A percentile compares a stretch with the other conserved stretches of the same genome.
Conservation (phyloP, 805 yeast genomes). For the Wickerhamiella azymoides region DNA sequence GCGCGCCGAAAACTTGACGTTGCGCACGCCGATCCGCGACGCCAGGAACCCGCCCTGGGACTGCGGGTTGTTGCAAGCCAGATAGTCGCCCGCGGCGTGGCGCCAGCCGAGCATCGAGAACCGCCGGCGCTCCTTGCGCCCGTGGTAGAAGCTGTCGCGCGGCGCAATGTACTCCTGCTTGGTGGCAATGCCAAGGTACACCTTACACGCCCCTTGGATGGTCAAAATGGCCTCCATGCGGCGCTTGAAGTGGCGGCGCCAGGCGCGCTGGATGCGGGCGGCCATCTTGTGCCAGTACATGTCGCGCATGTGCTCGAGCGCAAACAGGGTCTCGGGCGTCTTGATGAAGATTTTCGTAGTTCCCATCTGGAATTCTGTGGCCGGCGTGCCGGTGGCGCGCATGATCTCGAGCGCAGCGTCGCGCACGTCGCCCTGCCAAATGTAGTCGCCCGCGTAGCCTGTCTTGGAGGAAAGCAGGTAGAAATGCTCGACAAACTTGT, state of each 20-base stretch:
- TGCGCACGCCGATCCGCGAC: constrained; percentile 55
- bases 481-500: constrained; percentile 89
- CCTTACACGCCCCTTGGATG: constrained; percentile 66
- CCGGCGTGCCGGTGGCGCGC: constrained; percentile 54
- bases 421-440: constrained; percentile 47
- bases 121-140: constrained; percentile 78
- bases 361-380: constrained; percentile 79
- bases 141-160: constrained; percentile 31
- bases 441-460: constrained; percentile 78
- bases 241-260: constrained; percentile 70
- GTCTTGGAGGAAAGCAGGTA: constrained; percentile 76
- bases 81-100: constrained; percentile 86
- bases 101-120: constrained; percentile 79
- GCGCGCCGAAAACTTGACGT: constrained; percentile 63
- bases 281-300: constrained; percentile 98
- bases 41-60: constrained; percentile 65
- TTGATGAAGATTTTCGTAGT: constrained; percentile 85
- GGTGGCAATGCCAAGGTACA: constrained; percentile 69
- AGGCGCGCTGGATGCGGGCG: constrained; percentile 90
- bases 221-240: constrained; percentile 78
- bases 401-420: constrained; percentile 42
- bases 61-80: constrained; percentile 67
- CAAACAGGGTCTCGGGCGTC: constrained; percentile 92
- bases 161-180: constrained; percentile 44
- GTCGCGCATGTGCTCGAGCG: constrained; percentile 91